A percentile compares a stretch with the other conserved stretches of the same genome.
Conservation (phyloP, 2,329 filamentous ascomycete species). For the Sporothrix luriei region DNA sequence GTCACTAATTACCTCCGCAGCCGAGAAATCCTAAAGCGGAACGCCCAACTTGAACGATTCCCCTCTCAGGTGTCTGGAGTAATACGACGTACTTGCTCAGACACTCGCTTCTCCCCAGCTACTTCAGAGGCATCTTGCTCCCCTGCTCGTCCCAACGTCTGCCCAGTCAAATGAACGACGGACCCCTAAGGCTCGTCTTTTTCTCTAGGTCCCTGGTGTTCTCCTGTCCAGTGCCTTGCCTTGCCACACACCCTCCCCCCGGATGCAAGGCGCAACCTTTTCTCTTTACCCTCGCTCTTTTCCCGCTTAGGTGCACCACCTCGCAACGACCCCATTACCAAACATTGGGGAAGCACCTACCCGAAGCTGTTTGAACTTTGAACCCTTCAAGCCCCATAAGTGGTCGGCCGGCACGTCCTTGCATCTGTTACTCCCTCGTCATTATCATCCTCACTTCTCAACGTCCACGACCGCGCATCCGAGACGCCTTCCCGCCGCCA, state of each 20-base stretch:
- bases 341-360: constrained; percentile 29
- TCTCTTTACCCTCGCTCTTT: constrained; percentile 20
- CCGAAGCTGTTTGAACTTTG: constrained; percentile 15
- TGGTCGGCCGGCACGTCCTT: constrained; percentile 19
- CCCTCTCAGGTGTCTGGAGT: not conserved
- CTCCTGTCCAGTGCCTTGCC: constrained; percentile 5
- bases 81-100: not conserved
- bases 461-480: constrained; percentile 24
- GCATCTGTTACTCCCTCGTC: constrained; percentile 15
- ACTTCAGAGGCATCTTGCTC: constrained; percentile 4
- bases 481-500: constrained; percentile 25
- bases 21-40: constrained; percentile 4
- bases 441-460: constrained; percentile 14
- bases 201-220: constrained; percentile 10
- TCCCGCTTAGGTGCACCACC: constrained; percentile 7
- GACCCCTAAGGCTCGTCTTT: not conserved
- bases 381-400: constrained; percentile 16
- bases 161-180: not conserved
- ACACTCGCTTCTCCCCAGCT: constrained; percentile 11
- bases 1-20: not conserved
- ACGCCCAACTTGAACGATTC: constrained; percentile 1
- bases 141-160: constrained; percentile 9
- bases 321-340: constrained; percentile 22
- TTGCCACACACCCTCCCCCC: constrained; percentile 18
- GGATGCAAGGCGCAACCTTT: constrained; percentile 23